Evolutionary conservation across 2,329 filamentous ascomycete species (phyloP), one percentile per base, ranked within the genome.

Genomic region (Magnaporthiopsis incrustans): DNA sequence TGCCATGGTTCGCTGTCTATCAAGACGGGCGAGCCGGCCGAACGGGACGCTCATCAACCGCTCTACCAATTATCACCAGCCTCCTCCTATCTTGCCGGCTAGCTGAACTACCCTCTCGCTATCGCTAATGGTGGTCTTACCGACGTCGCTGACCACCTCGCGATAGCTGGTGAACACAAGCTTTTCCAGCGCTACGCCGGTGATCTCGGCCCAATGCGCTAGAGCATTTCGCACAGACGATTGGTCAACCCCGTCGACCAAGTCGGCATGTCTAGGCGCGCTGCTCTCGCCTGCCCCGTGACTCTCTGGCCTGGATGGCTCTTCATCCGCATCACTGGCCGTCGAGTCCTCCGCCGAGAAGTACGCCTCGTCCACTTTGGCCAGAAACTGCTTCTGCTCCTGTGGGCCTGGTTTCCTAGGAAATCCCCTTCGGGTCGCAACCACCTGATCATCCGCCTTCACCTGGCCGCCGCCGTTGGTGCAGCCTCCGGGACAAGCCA

Each of bases 401-500:
- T 88, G 85, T 4, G 88, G 86, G 0, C 89, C 89, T 35, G 87
- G 83, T 70, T 89, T 89, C 38, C 76, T 74, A 2, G 75, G 73
- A 18, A 79, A 69, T 3, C 78, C 77, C 67, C 77, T 81, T 60
- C 80, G 80, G 66, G 81, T 81, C 57, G 80, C 71, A 12, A 88
- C 77, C 15, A 86, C 78, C 8, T 90, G 85, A 73, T 98, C 95
- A 63, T 92, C 90, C 32, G 91, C 85, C 73, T 97, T 97, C 73
- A 99, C 88, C 78, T 99, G 95, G 0, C 95, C 95, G 53, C 95
- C 95, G 2, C 95, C 95, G 71, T 99, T 99, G 64, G 95, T 99
- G 78, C 95, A 99, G 3, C 95, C 95, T n/a, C 95, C 95, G 0
- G 95, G 95, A 75, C 95, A 99, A 18, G 95, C 95, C 95, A 99